Base-by-base conservation (phyloP, 352 stramenopile species). In the Phytophthora fragariae region DNA sequence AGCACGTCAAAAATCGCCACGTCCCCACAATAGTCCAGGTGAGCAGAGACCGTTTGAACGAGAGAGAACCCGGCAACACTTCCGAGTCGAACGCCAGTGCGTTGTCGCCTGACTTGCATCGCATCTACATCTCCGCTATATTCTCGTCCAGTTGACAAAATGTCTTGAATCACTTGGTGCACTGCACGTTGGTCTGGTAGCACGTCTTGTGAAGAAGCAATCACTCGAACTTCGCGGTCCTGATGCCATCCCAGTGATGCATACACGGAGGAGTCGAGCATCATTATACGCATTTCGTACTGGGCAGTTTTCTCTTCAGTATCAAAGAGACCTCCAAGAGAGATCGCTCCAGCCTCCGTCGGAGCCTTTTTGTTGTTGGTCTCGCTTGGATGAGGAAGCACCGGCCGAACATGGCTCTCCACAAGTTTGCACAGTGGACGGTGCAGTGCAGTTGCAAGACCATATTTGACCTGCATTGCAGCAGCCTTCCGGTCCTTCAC, bases 341-440 rank as follows among this genome's bases (percentile, higher is more conserved):
- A n/a, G 41, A 78, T 72, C 4, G 46, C 41, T 65, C 65, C 65
- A 29, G n/a, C 55, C 12, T 63, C 53, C 7, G 54, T 62, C 14
- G 50, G n/a, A 47, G 53, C 11, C 29, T 72, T 72, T 24, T 19
- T 68, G n/a, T 47, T 65, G 33, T 54, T 71, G 19, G 35, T 39
- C 17, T 71, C 62, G 21, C 62, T 73, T 2, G 69, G 57, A 15
- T 68, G 62, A 27, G 68, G 73, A 3, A 76, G 35, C 7, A 80
- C 44, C 21, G 73, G 73, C n/a, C 61, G 52, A 44, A 71, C 17
- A 58, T 69, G 56, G 29, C 49, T 57, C 17, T 41, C 35, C 9
- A 82, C 50, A 7, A 82, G 68, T 39, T 80, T 79, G 27, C 72
- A 77, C 10, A 82, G 24, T 5, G 75, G 72, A 52, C 60, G 58